A percentile compares a stretch with the other conserved stretches of the same genome.
Evolutionary conservation across 305 asterid genomes (phyloP).

Genomic region (Solanum chacoense): DNA sequence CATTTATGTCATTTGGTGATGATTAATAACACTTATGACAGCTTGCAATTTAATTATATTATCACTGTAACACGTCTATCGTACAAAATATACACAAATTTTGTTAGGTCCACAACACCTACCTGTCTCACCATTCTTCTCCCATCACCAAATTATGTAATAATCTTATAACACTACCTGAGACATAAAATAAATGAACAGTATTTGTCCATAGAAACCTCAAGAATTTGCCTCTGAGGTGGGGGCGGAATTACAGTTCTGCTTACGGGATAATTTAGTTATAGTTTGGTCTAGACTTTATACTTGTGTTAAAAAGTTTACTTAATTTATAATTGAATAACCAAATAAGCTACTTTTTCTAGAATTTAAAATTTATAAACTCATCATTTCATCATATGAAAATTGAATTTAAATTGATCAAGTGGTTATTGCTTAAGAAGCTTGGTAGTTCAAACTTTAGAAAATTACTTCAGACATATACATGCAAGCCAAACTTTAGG

Average conservation of each 20-base stretch:
- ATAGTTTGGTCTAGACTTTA: too few relatives aligned
- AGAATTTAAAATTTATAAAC: too few relatives aligned
- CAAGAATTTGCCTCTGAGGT: background rate
- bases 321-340: too few relatives aligned
- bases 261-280: background rate
- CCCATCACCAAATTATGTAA: background rate
- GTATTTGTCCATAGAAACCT: background rate
- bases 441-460: too few relatives aligned
- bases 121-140: background rate
- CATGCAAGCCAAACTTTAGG: background rate
- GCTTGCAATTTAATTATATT: background rate
- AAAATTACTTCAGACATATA: background rate
- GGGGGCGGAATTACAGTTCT: background rate
- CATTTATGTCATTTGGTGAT: background rate
- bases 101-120: background rate
- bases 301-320: too few relatives aligned
- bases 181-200: background rate
- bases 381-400: too few relatives aligned
- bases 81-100: background rate
- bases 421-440: too few relatives aligned
- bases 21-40: background rate
- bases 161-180: background rate
- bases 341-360: too few relatives aligned
- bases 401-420: too few relatives aligned
- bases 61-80: background rate